A percentile compares a stretch with the other conserved stretches of the same genome.
These are phyloP conservation scores for Chytridium lagenaria DNA, from an alignment of 371 early-diverging fungal genomes.

Conservation along the genomic window DNA sequence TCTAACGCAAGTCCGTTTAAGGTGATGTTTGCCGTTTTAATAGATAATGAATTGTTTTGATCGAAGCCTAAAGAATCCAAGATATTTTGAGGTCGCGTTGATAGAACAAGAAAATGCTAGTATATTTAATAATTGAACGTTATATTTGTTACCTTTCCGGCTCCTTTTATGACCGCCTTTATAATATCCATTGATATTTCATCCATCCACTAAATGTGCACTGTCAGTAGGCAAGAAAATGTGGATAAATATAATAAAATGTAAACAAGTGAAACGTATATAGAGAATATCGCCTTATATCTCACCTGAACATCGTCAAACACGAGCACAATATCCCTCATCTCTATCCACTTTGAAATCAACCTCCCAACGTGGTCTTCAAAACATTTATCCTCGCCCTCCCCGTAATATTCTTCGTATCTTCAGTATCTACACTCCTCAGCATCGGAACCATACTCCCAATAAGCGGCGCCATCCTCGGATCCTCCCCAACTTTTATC, in stretches of 20 bases:
- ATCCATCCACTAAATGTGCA: constrained; percentile 8
- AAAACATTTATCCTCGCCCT: background rate
- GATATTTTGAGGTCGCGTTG: no score
- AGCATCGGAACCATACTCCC: background rate
- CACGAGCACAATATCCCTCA: background rate
- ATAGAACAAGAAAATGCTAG: no score
- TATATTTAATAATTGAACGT: no score
- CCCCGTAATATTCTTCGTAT: background rate
- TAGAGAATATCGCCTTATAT: no score
- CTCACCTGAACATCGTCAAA: constrained; percentile 16
- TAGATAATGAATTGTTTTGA: no score
- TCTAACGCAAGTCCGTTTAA: background rate
- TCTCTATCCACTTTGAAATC: background rate
- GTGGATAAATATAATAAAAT: no score
- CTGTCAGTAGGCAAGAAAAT: no score
- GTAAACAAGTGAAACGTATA: no score
- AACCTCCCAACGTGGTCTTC: background rate
- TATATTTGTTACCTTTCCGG: background rate
- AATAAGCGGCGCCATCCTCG: background rate
- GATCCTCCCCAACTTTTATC: background rate
- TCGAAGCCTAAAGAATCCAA: no score
- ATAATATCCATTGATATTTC: constrained; percentile 5
- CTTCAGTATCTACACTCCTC: background rate
- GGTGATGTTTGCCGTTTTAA: background rate
- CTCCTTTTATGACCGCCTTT: background rate